phyloP scores from a whole-genome alignment of 1,284 basidiomycete genomes.

The Cerrena zonata region DNA sequence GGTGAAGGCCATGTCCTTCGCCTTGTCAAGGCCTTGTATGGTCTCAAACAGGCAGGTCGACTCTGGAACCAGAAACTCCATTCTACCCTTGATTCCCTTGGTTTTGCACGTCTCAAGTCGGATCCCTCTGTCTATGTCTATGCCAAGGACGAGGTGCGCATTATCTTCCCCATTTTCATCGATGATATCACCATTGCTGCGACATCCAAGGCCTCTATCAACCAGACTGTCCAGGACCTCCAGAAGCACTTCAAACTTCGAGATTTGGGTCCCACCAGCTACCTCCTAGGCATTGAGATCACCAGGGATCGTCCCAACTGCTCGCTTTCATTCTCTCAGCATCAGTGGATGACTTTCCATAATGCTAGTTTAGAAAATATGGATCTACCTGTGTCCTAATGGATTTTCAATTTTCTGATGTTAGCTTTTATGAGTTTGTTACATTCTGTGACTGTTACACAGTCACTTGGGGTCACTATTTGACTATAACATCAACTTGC shows the following conservation, averaged over 20 bases:
- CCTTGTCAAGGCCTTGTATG: conserved; percentile 28
- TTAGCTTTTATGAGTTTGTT: no score
- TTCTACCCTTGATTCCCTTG: conserved; percentile 7
- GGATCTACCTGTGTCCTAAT: no score
- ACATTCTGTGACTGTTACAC: no score
- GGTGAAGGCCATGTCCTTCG: conserved; percentile 11
- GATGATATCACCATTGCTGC: conserved; percentile 20
- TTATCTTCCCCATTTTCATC: conserved; percentile 19
- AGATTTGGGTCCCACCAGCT: conserved; percentile 17
- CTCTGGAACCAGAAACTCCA: conserved; percentile 29
- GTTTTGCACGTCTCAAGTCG: conserved; percentile 13
- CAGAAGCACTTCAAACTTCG: conserved; percentile 16
- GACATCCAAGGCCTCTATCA: conserved; percentile 7
- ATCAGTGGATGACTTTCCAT: no score
- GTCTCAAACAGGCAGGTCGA: conserved; percentile 33
- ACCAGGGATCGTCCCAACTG: no score
- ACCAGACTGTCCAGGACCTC: conserved; percentile 11
- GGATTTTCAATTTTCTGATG: no score
- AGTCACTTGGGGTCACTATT: no score
- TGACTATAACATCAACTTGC: no score
- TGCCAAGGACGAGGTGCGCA: conserved; percentile 2
- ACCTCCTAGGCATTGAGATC: conserved; percentile 14
- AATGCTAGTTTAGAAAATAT: no score
- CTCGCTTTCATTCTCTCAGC: no score
- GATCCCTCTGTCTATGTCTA: conserved; percentile 5